Base-by-base conservation (phyloP, 345 rosid species). In the Reutealis trisperma region DNA sequence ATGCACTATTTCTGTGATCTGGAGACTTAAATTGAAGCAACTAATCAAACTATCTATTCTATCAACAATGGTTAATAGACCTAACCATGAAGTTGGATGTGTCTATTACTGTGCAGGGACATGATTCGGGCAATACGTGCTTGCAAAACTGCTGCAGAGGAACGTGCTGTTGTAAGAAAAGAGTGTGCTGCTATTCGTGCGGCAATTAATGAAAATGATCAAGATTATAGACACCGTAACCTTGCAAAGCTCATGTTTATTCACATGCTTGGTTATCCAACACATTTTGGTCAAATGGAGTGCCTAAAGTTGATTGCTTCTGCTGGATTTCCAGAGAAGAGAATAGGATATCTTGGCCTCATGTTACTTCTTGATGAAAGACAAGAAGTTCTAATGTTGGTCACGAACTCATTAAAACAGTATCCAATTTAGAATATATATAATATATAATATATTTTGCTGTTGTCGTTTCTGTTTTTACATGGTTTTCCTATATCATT, bases 261-360 rank as follows among this genome's bases (percentile, higher is more conserved):
- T 81, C 99, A 96, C 86, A 96, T 96, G 99, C 97, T 96, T 73
- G 99, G 99, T 77, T 96, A 96, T 80, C 99, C 99, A 3, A 96
- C 99, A 19, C 99, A 96, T 86, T 96, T 96, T 84, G 99, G 98
- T 73, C 99, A 96, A 84, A 96, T 96, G 99, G 99, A 96, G 85
- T 94, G 97, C 87, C 87, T 94, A 79, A 94, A 96, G 77, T 91
- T 92, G 54, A 96, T 96, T 80, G 99, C 98, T 5, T 91, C 99
- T 70, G 77, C 99, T 62, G 98, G 96, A 51, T 96, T 96, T 86
- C 98, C 99, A 3, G 99, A 94, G 89, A 96, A 96, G 88, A 91
- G 99, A 83, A 96, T 96, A 65, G 99, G 99, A 16, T 96, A 96
- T 83, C 98, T 96, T 72, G 98, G 97, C 62, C 88, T 96, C 30